A percentile compares a stretch with the other conserved stretches of the same genome.
These are phyloP conservation scores for Amanita exitialis DNA, from an alignment of 768 basidiomycete species.

Conservation along the genomic window DNA sequence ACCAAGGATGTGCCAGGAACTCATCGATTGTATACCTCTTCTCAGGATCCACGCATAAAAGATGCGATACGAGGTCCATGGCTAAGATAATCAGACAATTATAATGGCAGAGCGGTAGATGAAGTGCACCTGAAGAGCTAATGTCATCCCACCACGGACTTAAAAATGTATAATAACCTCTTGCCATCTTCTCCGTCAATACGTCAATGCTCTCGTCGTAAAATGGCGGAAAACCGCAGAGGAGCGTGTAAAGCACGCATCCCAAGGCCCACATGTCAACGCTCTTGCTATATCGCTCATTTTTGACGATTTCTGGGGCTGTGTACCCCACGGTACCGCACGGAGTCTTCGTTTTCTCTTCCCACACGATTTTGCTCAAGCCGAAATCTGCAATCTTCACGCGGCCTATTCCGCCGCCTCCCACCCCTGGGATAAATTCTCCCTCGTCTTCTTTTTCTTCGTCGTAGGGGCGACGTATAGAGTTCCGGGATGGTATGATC, in stretches of 20 bases:
- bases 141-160: conserved; percentile 99
- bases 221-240: conserved; percentile 97
- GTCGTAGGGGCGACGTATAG: conserved; percentile 78
- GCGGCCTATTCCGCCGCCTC: conserved; percentile 93
- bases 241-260: conserved; percentile 96
- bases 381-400: conserved; percentile 99
- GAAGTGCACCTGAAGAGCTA: conserved; percentile 53
- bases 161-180: conserved; percentile 95
- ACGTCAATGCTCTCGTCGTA: conserved; percentile 99
- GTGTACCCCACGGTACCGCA: conserved; percentile 99
- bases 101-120: not conserved
- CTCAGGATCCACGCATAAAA: conserved; percentile 91
- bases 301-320: conserved; percentile 98
- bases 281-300: conserved; percentile 91
- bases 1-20: conserved; percentile 96
- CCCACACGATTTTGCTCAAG: conserved; percentile 95
- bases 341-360: conserved; percentile 98
- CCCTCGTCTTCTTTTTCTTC: conserved; percentile 99
- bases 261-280: conserved; percentile 99
- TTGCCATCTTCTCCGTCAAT: conserved; percentile 94
- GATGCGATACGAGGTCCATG: conserved; percentile 90
- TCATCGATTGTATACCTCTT: conserved; percentile 98
- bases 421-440: conserved; percentile 84
- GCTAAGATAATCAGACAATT: conserved; percentile 32
- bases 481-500: conserved; percentile 74